phyloP scores from a whole-genome alignment of 768 basidiomycete genomes.

The Trametes sanguinea region DNA sequence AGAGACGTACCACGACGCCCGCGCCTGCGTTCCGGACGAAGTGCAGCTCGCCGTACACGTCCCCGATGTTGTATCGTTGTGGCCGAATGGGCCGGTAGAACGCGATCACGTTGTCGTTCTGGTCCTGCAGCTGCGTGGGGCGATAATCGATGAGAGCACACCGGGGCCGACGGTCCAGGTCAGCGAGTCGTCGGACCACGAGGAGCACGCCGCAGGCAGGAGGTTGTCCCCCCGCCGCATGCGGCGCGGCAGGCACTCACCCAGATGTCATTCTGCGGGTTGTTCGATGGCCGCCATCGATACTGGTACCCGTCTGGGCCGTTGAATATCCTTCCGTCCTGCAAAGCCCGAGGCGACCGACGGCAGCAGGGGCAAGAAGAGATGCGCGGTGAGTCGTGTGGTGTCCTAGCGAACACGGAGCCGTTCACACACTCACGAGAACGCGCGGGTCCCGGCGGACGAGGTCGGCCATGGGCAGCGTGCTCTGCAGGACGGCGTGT shows the following conservation, averaged over 20 bases:
- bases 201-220: slow-evolving; percentile 4
- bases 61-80: slow-evolving; percentile 82
- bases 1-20: slow-evolving; percentile 70
- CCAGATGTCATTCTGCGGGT: slow-evolving; percentile 53
- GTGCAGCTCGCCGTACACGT: slow-evolving; percentile 84
- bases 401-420: slow-evolving; percentile 15
- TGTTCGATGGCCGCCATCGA: slow-evolving; percentile 73
- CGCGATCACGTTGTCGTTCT: slow-evolving; percentile 67
- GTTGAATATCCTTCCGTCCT: slow-evolving; percentile 60
- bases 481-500: slow-evolving; percentile 50
- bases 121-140: slow-evolving; percentile 66
- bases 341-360: slow-evolving; percentile 14
- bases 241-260: slow-evolving; percentile 41
- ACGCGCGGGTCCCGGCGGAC: slow-evolving; percentile 67
- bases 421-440: slow-evolving; percentile 48
- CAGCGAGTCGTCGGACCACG: slow-evolving; percentile 2
- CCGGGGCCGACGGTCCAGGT: not conserved
- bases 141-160: slow-evolving; percentile 16
- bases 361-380: not conserved
- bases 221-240: not conserved
- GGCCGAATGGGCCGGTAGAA: slow-evolving; percentile 78
- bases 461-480: slow-evolving; percentile 80
- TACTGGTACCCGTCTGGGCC: slow-evolving; percentile 83
- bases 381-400: slow-evolving; percentile 13
- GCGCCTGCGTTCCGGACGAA: slow-evolving; percentile 77